These are phyloP conservation scores for Chytriomyces confervae DNA, from an alignment of 192 early-diverging fungal species.

Conservation along the genomic window DNA sequence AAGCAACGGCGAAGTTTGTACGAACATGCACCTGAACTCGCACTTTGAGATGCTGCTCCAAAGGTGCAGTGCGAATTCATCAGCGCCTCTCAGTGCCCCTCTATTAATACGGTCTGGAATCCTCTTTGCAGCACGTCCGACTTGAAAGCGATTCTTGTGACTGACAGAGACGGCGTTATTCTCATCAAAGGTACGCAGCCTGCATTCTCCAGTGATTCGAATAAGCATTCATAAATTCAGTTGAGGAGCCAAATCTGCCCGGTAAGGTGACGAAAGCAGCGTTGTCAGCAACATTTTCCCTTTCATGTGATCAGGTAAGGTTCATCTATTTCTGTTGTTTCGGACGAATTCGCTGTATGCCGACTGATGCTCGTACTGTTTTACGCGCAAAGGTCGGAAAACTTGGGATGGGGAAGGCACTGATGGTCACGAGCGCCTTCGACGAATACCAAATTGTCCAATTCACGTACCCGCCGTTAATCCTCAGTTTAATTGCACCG, in stretches of 20 bases:
- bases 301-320: conserved; percentile 33
- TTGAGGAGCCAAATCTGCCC: conserved; percentile 32
- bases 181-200: conserved; percentile 22
- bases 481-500: conserved; percentile 33
- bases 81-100: not conserved
- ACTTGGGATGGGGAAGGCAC: conserved; percentile 33
- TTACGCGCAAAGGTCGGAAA: conserved; percentile 11
- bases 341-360: no score
- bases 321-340: not conserved
- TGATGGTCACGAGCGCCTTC: conserved; percentile 33
- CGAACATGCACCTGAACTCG: not conserved
- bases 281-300: conserved; percentile 34
- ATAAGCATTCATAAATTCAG: not conserved
- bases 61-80: conserved; percentile 3
- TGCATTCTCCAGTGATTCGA: not conserved
- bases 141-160: conserved; percentile 29
- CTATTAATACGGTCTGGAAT: not conserved
- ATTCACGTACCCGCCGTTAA: conserved; percentile 28
- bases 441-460: conserved; percentile 41
- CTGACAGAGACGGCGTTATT: conserved; percentile 39
- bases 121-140: conserved; percentile 9
- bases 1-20: no score
- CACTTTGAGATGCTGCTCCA: conserved; percentile 23
- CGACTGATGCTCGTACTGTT: no score
- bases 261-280: conserved; percentile 32